Base-by-base conservation (phyloP, 495 filamentous ascomycete species). In the Aspergillus wentii region DNA sequence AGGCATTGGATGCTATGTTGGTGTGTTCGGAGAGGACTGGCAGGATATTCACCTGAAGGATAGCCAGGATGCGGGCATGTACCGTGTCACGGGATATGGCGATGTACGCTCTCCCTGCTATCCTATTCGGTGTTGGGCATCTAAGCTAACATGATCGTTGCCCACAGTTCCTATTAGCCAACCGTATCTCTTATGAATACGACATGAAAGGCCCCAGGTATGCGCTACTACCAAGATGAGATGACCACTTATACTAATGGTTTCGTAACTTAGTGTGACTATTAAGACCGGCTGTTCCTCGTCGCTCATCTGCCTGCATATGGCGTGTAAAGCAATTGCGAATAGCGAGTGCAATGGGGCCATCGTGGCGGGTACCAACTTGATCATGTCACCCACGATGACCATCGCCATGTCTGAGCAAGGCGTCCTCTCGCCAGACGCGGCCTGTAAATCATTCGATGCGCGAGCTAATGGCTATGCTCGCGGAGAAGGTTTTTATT, bases 401-500 rank as follows among this genome's bases (percentile, higher is more conserved):
- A 53, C 43, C 0, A 39, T 49, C 0, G 34, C 44, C 5, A 50
- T 67, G 48, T 44, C 49, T 0, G 54, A 59, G 7, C 49, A 52
- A 2, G 22, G 28, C 8, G 47, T 52, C 2, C 21, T 64, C 2
- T 52, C 48, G 1, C 35, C 39, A 0, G 43, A 23, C 4, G 44
- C 44, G 0, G 29, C 35, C 4, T 83, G 73, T 25, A 64, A 76
- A 36, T 74, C 74, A 0, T 88, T 82, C 41, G 78, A 82, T 46
- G 61, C 64, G 1, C 41, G 54, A 8, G 83, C 78, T 0, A 68
- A 79, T 40, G 83, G 83, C 0, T 86, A 79, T 48, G 78, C 58
- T 0, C 70, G 81, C 9, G 83, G 69, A 10, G 83, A 86, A 16
- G 69, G 54, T n/a, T n/a, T n/a, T n/a, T n/a, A n/a, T n/a, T n/a